These are phyloP conservation scores for Geum urbanum DNA, from an alignment of 306 rosid species.

Conservation along the genomic window DNA sequence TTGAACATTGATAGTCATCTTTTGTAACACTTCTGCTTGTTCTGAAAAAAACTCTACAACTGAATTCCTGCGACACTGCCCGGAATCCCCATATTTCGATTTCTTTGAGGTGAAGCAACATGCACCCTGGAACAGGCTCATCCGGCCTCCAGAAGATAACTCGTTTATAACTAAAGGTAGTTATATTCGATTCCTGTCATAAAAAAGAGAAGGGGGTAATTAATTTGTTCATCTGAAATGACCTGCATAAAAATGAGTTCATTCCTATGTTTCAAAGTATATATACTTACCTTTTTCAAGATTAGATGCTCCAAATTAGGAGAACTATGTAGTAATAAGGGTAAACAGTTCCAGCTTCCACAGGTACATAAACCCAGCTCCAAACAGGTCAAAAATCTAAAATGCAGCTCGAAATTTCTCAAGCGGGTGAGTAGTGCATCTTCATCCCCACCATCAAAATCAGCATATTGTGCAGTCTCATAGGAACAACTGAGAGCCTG, in stretches of 20 bases:
- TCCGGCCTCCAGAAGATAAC: not conserved
- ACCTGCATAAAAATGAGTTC: not conserved
- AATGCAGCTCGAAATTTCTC: not conserved
- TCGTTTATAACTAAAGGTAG: not conserved
- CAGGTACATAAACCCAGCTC: constrained; percentile 1
- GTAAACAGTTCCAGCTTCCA: constrained; percentile 12
- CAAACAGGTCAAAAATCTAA: not conserved
- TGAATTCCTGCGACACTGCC: not conserved
- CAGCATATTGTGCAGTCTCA: not conserved
- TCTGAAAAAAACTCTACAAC: not conserved
- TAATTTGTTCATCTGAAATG: not conserved
- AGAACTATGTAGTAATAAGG: not conserved
- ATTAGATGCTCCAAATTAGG: not conserved
- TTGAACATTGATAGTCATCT: constrained; percentile 11
- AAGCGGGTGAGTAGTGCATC: not conserved
- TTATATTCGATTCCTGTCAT: not conserved
- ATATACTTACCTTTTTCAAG: not conserved
- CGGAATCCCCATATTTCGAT: constrained; percentile 3
- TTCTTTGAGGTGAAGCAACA: constrained; percentile 4
- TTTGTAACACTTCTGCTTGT: constrained; percentile 2
- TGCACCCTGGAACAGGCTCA: not conserved
- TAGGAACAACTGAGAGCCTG: constrained; percentile 3
- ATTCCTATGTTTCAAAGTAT: not conserved
- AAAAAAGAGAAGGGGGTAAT: not conserved
- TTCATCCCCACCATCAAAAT: not conserved